Evolutionary conservation across 768 basidiomycete genomes (phyloP), one percentile per base, ranked within the genome.

Genomic region (Rhodotorula kratochvilovae): DNA sequence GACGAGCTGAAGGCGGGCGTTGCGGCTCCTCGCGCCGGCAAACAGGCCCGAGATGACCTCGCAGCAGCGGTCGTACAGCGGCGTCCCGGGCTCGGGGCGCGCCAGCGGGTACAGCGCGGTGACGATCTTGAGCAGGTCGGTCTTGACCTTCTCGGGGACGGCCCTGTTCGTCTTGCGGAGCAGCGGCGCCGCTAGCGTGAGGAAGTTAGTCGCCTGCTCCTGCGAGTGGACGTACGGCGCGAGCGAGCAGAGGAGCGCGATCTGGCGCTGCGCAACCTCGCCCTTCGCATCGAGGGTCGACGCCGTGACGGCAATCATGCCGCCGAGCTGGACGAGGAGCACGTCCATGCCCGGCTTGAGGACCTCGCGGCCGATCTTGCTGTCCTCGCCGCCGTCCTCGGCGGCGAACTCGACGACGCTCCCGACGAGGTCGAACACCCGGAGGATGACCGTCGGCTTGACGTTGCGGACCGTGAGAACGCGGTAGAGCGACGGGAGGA

Each of bases 391-490:
- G 10, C 83, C 83, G 4, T 83, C 79, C 4, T 89, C 85, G 39
- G 36, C 7, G 79, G 83, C 55, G 61, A 90, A 82, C 33, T 72
- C 77, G 42, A 83, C 76, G 0, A 97, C 79, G 45, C 84, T 84
- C 54, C 92, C 90, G 59, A 93, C 83, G 68, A 95, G 87, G 77
- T 97, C 94, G 74, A 95, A 89, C 8, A 97, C 84, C 63, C 86
- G 86, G 23, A 84, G 85, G 54, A 95, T 83, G 25, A 97, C 94
- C 0, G 86, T 81, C 3, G 92, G 88, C 80, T 97, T 96, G 80
- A 96, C 92, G 70, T 89, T 90, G 12, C 87, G 84, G 0, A 89
- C 90, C 7, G 88, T 81, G 16, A 98, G 83, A 77, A 92, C 95
- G 66, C 85, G 86, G 78, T 91, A 92, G 8, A 95, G 81, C 78